Percentiles rank a stretch among this genome's conserved stretches.
Evolutionary conservation across 2,329 filamentous ascomycete genomes (phyloP).

Genomic region (Penicillium sp.): DNA sequence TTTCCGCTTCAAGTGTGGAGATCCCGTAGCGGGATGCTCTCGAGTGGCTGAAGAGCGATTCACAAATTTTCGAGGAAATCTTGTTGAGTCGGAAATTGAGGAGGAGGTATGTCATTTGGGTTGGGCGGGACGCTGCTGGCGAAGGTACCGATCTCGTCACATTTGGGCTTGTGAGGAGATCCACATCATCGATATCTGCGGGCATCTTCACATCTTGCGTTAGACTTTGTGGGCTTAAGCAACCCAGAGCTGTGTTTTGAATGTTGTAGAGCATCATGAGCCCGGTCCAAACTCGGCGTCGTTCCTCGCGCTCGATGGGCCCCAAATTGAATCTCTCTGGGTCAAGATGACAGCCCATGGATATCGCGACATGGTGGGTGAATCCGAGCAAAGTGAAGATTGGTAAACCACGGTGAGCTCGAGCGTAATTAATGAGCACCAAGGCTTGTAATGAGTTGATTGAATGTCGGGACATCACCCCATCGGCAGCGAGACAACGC

Average conservation of each 20-base stretch:
- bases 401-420: constrained; percentile 37
- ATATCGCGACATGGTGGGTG: constrained; percentile 43
- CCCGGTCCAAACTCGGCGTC: constrained; percentile 43
- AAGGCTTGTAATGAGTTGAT: constrained; percentile 44
- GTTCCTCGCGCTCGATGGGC: constrained; percentile 40
- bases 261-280: constrained; percentile 44
- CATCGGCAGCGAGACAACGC: constrained; percentile 42
- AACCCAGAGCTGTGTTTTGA: constrained; percentile 41
- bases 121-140: constrained; percentile 29
- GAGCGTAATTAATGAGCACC: constrained; percentile 43
- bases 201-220: constrained; percentile 35
- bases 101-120: constrained; percentile 47
- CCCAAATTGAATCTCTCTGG: constrained; percentile 39
- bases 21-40: constrained; percentile 24
- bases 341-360: constrained; percentile 46
- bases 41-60: constrained; percentile 33
- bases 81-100: constrained; percentile 40
- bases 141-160: constrained; percentile 12
- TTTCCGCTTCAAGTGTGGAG: constrained; percentile 33
- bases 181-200: constrained; percentile 40
- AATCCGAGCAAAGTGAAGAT: constrained; percentile 45
- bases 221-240: constrained; percentile 32
- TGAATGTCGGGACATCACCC: constrained; percentile 41
- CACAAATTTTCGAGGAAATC: constrained; percentile 39
- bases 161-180: constrained; percentile 31